Evolutionary conservation across 202 grass and related monocot genomes (phyloP).

Genomic region (Sporobolus alterniflorus): DNA sequence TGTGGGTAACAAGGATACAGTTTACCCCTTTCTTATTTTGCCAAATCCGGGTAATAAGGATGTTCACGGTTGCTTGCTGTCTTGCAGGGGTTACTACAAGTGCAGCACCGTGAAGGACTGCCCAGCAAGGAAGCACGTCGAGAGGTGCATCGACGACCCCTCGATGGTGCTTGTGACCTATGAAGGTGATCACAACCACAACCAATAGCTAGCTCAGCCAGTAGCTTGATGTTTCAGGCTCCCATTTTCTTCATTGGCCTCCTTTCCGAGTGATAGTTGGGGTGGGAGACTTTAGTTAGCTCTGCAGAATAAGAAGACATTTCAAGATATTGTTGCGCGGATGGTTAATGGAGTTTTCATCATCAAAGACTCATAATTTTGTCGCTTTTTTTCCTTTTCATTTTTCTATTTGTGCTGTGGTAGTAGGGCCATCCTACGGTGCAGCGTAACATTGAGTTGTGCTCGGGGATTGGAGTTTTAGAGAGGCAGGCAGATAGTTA

Average conservation of each 20-base stretch:
- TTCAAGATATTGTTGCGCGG: too few species aligned
- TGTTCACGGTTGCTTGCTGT: neutral
- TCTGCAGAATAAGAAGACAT: too few species aligned
- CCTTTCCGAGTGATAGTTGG: too few species aligned
- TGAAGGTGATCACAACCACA: slow-evolving; percentile 90
- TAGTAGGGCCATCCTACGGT: too few species aligned
- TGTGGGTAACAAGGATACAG: neutral
- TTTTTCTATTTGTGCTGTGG: too few species aligned
- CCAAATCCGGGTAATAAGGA: slow-evolving; percentile 7
- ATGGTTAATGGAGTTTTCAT: too few species aligned
- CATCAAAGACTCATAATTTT: too few species aligned
- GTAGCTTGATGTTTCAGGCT: slow-evolving; percentile 42
- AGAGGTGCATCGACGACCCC: slow-evolving; percentile 84
- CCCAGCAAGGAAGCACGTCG: slow-evolving; percentile 88
- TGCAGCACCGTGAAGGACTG: slow-evolving; percentile 89
- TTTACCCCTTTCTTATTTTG: slow-evolving; percentile 8
- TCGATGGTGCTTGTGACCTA: slow-evolving; percentile 94
- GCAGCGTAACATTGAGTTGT: too few species aligned
- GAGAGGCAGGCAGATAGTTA: too few species aligned
- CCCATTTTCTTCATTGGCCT: neutral
- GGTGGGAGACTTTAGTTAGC: too few species aligned
- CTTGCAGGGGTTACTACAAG: slow-evolving; percentile 75
- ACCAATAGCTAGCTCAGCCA: slow-evolving; percentile 42
- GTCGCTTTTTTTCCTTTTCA: too few species aligned
- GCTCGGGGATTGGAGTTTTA: too few species aligned